Evolutionary conservation across 2,329 filamentous ascomycete genomes (phyloP), one percentile per base, ranked within the genome.

Genomic region (Boeremia exigua): DNA sequence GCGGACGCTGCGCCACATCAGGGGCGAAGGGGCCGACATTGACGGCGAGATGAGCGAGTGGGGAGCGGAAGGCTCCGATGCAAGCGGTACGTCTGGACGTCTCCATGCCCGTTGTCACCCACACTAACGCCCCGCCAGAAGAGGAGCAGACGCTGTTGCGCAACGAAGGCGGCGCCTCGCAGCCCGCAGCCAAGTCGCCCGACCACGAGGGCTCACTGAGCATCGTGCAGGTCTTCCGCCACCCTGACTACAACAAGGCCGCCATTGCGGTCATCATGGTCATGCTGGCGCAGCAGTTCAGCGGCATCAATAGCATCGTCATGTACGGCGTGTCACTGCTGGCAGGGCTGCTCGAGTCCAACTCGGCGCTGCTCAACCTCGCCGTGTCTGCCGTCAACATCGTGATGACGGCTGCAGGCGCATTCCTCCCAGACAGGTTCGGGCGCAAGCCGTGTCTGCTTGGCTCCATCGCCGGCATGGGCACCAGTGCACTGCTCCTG

Each of bases 241-340:
- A 94, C 64, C 82, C 87, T 0, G 78, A 85, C 8, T 90, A 90
- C 48, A 88, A 96, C 49, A 82, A 95, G 56, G 92, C 93, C 4
- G 91, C 96, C 3, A 84, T 96, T 11, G 92, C 91, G 1, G 88
- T 96, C 64, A 95, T 96, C 87, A 86, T 91, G 63, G 87, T 96
- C 70, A 97, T 98, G 93, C 83, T 93, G 55, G 89, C 91, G 0
- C 95, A 98, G 74, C 95, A 99, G 74, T 82, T 97, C 33, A 94
- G 90, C 55, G 94, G 79, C 42, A 94, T 98, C 79, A 98, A 99
- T 83, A 94, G 90, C 55, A 94, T 98, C 70, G 90, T 98, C 77
- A 97, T 99, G 93, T 99, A 99, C 77, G 96, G 93, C 2, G 95
- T 98, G 6, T 92, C 91, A 0, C 86, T 99, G 1, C 84, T 99